phyloP scores from a whole-genome alignment of 768 basidiomycete species.

The Mycena latifolia region DNA sequence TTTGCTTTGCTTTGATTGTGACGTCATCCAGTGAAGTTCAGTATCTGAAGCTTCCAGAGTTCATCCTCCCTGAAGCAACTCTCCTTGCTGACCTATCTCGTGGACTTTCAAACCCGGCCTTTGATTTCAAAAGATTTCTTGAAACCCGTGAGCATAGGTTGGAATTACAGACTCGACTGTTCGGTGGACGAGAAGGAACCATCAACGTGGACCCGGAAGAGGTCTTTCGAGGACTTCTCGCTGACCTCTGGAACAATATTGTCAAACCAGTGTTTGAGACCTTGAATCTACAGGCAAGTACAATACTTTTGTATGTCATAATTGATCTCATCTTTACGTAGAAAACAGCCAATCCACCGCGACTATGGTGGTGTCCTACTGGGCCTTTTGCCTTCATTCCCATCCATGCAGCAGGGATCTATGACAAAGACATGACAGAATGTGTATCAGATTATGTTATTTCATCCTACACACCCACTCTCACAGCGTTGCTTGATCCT shows the following conservation, averaged over 20 bases:
- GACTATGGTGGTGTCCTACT: conserved; percentile 19
- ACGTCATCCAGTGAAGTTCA: not conserved
- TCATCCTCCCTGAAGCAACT: not conserved
- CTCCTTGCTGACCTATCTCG: not conserved
- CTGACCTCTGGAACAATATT: not conserved
- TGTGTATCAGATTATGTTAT: conserved; percentile 30
- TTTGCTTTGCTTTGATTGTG: conserved; percentile 27
- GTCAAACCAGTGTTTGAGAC: not conserved
- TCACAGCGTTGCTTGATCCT: too few species aligned
- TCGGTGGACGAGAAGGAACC: not conserved
- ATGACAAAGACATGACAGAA: not conserved
- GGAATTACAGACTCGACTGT: not conserved
- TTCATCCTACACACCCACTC: too few species aligned
- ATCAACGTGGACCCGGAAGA: not conserved
- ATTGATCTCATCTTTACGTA: not conserved
- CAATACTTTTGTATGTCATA: not conserved
- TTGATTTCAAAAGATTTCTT: not conserved
- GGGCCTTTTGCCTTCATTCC: conserved; percentile 26
- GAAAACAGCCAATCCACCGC: conserved; percentile 1
- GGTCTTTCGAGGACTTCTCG: not conserved
- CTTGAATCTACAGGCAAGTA: not conserved
- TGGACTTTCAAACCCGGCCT: not conserved
- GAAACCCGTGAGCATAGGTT: not conserved
- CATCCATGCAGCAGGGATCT: conserved; percentile 35
- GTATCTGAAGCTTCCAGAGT: not conserved